Evolutionary conservation across 345 rosid species (phyloP).

Genomic region (Arabidopsis arenosa): DNA sequence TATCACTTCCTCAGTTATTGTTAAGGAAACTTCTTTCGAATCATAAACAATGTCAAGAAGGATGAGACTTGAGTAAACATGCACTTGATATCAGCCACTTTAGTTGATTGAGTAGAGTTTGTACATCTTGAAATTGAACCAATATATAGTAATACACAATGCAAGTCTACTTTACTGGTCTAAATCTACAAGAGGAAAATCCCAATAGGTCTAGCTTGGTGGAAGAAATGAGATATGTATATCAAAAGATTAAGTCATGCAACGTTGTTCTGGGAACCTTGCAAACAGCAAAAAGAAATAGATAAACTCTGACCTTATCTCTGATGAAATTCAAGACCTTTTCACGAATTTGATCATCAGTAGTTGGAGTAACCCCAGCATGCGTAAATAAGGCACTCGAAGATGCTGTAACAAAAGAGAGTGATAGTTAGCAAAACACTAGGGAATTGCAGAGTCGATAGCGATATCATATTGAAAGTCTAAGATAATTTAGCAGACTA

Average conservation of each 20-base stretch:
- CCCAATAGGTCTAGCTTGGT: slow-evolving; percentile 7
- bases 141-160: not conserved
- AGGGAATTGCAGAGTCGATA: not conserved
- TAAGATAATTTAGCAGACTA: not conserved
- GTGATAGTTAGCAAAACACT: slow-evolving; percentile 10
- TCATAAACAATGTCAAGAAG: not conserved
- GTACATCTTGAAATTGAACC: not conserved
- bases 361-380: slow-evolving; percentile 68
- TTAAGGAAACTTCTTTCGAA: not conserved
- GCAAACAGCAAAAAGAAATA: not conserved
- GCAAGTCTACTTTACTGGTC: not conserved
- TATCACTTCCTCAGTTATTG: not conserved
- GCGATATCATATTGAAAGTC: not conserved
- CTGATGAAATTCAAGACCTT: slow-evolving; percentile 81
- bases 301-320: slow-evolving; percentile 71
- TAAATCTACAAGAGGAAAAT: not conserved
- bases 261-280: not conserved
- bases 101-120: not conserved
- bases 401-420: slow-evolving; percentile 64
- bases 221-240: not conserved
- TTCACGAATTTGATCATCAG: slow-evolving; percentile 80
- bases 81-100: not conserved
- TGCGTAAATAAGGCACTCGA: slow-evolving; percentile 85
- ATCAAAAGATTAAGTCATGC: slow-evolving; percentile 7
- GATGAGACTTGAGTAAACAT: slow-evolving; percentile 8